A percentile compares a stretch with the other conserved stretches of the same genome.
Evolutionary conservation across 1,284 basidiomycete genomes (phyloP).

Genomic region (Apiotrichum mycotoxinovorans): DNA sequence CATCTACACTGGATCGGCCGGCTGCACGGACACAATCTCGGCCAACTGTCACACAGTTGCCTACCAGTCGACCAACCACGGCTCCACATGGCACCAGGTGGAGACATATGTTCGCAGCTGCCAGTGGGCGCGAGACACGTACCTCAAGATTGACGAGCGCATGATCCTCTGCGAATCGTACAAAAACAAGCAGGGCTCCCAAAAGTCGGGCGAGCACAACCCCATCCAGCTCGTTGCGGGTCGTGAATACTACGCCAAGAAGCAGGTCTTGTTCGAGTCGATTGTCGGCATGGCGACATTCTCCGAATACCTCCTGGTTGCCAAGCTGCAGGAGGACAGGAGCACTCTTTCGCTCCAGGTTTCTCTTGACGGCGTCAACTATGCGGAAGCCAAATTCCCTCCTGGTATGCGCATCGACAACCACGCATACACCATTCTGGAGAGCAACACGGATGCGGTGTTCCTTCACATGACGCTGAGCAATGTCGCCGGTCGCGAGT

Average conservation of each 20-base stretch:
- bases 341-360: conserved; percentile 74
- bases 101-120: conserved; percentile 88
- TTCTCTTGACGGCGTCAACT: conserved; percentile 81
- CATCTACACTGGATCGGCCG: conserved; percentile 79
- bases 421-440: conserved; percentile 61
- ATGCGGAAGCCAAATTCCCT: conserved; percentile 84
- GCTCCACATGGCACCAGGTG: conserved; percentile 68
- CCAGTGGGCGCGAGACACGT: conserved; percentile 80
- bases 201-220: conserved; percentile 60
- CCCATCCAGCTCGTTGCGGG: conserved; percentile 78
- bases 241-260: conserved; percentile 66
- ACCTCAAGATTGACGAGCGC: conserved; percentile 72
- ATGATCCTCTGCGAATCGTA: conserved; percentile 93
- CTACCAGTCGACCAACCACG: conserved; percentile 71
- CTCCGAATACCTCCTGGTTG: conserved; percentile 90
- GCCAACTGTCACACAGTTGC: conserved; percentile 66
- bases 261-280: conserved; percentile 73
- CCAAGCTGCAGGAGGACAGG: conserved; percentile 60
- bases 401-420: conserved; percentile 82
- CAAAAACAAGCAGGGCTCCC: conserved; percentile 73
- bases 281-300: conserved; percentile 96
- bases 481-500: conserved; percentile 66
- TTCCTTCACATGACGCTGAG: conserved; percentile 96
- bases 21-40: conserved; percentile 56
- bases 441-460: conserved; percentile 86